phyloP scores from a whole-genome alignment of 2,329 filamentous ascomycete genomes.

The Fusarium ambrosium region DNA sequence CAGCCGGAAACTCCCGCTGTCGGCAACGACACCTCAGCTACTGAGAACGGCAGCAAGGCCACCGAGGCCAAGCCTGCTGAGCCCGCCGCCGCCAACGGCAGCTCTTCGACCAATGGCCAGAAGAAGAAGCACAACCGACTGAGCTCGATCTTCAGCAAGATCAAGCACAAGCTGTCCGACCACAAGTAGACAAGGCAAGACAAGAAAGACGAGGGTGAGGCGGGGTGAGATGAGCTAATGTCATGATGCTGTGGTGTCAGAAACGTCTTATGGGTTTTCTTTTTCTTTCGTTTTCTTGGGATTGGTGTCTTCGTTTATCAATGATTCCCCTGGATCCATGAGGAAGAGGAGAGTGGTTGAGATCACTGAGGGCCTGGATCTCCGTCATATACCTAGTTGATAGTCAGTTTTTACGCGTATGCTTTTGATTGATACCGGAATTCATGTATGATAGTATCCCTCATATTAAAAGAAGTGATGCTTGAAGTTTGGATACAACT shows the following conservation, averaged over 20 bases:
- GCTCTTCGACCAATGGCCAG: slow-evolving; percentile 52
- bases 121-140: slow-evolving; percentile 78
- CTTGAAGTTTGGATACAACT: slow-evolving; percentile 27
- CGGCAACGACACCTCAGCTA: slow-evolving; percentile 39
- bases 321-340: slow-evolving; percentile 57
- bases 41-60: slow-evolving; percentile 42
- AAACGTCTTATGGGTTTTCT: slow-evolving; percentile 40
- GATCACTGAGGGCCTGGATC: slow-evolving; percentile 49
- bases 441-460: slow-evolving; percentile 42
- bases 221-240: slow-evolving; percentile 42
- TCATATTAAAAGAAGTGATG: slow-evolving; percentile 29
- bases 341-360: slow-evolving; percentile 50
- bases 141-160: slow-evolving; percentile 72
- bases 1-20: slow-evolving; percentile 35
- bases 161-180: slow-evolving; percentile 62
- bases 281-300: slow-evolving; percentile 48
- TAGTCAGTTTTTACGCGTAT: slow-evolving; percentile 45
- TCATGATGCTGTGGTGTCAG: slow-evolving; percentile 43
- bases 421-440: slow-evolving; percentile 45
- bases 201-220: slow-evolving; percentile 15
- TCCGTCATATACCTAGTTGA: slow-evolving; percentile 55
- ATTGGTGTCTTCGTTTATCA: slow-evolving; percentile 55
- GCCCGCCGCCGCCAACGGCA: slow-evolving; percentile 44
- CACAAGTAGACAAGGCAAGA: slow-evolving; percentile 45
- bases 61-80: slow-evolving; percentile 43